phyloP scores from a whole-genome alignment of 1,139 yeast species.

The Sugiyamaella neomexicana region DNA sequence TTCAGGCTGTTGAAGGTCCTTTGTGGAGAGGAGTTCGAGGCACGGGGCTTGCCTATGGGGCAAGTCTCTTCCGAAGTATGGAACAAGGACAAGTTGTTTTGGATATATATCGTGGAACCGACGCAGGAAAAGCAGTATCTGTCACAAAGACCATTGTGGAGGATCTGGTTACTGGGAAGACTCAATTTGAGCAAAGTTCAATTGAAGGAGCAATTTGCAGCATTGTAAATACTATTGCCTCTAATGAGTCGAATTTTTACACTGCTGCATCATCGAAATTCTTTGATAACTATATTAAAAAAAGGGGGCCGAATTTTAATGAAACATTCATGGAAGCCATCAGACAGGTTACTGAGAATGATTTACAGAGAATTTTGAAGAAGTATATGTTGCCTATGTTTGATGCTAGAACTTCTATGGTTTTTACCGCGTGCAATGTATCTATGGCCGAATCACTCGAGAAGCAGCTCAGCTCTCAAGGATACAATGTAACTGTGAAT shows the following conservation, averaged over 20 bases:
- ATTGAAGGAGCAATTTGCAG: conserved; percentile 75
- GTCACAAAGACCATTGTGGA: conserved; percentile 69
- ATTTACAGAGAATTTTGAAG: conserved; percentile 56
- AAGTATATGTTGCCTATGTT: conserved; percentile 57
- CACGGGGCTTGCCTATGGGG: conserved; percentile 92
- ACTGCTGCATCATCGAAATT: conserved; percentile 68
- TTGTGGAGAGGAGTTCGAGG: conserved; percentile 97
- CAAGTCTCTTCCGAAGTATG: conserved; percentile 55
- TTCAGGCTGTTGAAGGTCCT: conserved; percentile 93
- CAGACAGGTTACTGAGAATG: conserved; percentile 51
- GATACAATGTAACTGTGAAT: conserved; percentile 63
- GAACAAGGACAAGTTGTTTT: conserved; percentile 71
- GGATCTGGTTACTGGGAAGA: conserved; percentile 55
- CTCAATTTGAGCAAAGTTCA: conserved; percentile 55
- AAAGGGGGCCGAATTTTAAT: conserved; percentile 68
- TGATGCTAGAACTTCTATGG: conserved; percentile 52
- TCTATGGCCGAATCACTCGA: conserved; percentile 53
- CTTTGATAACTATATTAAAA: conserved; percentile 62
- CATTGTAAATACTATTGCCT: conserved; percentile 69
- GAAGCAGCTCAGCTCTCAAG: conserved; percentile 51
- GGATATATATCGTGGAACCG: conserved; percentile 79
- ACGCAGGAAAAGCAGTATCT: conserved; percentile 67
- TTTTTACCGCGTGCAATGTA: conserved; percentile 76
- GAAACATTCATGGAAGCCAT: conserved; percentile 39
- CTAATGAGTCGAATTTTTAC: conserved; percentile 53